These are phyloP conservation scores for Pseudogymnoascus sp. DNA, from an alignment of 2,329 filamentous ascomycete genomes.

Conservation along the genomic window DNA sequence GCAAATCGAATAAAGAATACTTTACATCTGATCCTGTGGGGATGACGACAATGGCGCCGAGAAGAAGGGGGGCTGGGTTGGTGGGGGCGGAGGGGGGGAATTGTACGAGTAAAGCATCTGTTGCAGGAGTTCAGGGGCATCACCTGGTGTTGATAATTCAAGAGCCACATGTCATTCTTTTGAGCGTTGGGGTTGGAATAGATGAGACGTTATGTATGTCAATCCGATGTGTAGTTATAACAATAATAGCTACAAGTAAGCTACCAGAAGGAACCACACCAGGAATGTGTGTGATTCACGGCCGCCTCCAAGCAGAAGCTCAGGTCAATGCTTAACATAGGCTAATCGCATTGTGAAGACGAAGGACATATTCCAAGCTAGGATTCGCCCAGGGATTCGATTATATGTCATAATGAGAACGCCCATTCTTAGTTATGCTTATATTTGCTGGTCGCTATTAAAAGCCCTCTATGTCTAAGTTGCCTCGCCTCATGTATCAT, in stretches of 20 bases:
- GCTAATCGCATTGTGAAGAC: too few relatives aligned
- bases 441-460: neutral
- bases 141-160: constrained; percentile 3
- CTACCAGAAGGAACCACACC: neutral
- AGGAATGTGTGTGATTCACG: neutral
- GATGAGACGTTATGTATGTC: neutral
- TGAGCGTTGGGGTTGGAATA: neutral
- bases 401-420: neutral
- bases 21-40: neutral
- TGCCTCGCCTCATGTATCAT: neutral
- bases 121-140: neutral
- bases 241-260: neutral
- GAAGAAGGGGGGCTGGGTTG: neutral
- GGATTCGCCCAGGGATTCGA: neutral
- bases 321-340: neutral
- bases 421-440: neutral
- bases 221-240: neutral
- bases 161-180: neutral
- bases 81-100: too few relatives aligned
- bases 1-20: neutral
- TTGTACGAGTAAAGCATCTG: constrained; percentile 3
- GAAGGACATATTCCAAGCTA: too few relatives aligned
- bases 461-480: neutral
- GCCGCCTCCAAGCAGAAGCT: neutral
- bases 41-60: neutral